Evolutionary conservation across 768 basidiomycete species (phyloP), one percentile per base, ranked within the genome.

Genomic region (Suillus americanus): DNA sequence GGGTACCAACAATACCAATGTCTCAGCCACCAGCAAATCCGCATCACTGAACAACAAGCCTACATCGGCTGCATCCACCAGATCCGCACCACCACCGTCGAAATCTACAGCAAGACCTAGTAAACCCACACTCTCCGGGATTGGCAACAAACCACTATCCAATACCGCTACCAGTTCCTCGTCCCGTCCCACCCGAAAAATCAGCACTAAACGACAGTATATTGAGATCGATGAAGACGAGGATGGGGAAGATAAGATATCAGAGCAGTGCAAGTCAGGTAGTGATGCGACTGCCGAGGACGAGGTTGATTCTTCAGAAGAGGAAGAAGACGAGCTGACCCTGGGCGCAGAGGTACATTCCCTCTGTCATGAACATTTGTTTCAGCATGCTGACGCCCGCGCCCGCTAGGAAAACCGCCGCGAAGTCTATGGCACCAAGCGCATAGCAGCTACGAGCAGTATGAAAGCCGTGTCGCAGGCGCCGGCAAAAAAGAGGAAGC

Each of bases 291-390:
- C 68, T 61, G 60, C 62, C 18, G 71, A 64, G 25, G 66, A 68
- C 57, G 65, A 66, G 41, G 75, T 76, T 43, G 76, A 85, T 18
- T 18, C 38, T 13, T 41, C 25, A 20, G 57, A 59, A 41, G 57
- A 56, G n/a, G 87, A 82, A 13, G 85, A 86, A 5, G 88, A 90
- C 66, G 86, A 88, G 68, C 71, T 89, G 37, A 80, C 85, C 79
- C 83, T 89, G 74, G 85, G 84, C 33, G 77, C 80, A n/a, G 83
- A 83, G 79, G 89, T 89, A 57, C 40, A 74, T 69, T 51, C 14
- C 10, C 6, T 41, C 50, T 53, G 33, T 40, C 23, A 5, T 51
- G 23, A 41, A 51, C 2, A 12, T 25, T 28, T 28, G 57, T 5
- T 12, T 59, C 30, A 23, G 37, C 33, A 40, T 62, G 55, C 65